Conservation (phyloP, 1,284 basidiomycete species). For the Trichosporon ovoides region DNA sequence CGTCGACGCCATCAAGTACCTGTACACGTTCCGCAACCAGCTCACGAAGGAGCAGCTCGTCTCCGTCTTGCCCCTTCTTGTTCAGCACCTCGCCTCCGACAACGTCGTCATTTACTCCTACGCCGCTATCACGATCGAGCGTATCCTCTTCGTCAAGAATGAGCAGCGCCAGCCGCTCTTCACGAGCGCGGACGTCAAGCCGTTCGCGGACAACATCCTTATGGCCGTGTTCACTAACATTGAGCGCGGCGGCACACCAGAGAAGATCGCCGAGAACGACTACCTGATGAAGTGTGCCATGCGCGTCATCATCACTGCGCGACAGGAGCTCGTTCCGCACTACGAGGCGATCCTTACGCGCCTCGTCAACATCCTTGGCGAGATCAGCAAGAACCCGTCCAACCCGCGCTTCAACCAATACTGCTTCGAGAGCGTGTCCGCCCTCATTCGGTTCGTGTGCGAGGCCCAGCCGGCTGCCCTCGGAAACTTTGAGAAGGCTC, state of each 20-base stretch:
- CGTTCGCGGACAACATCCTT: slow-evolving; percentile 70
- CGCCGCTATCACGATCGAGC: slow-evolving; percentile 67
- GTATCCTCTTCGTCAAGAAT: slow-evolving; percentile 80
- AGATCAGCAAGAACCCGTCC: slow-evolving; percentile 91
- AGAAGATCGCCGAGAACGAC: slow-evolving; percentile 96
- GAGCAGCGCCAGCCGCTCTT: slow-evolving; percentile 64
- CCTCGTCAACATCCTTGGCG: slow-evolving; percentile 73
- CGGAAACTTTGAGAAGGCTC: slow-evolving; percentile 67
- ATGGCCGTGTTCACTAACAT: slow-evolving; percentile 75
- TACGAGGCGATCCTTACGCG: slow-evolving; percentile 66
- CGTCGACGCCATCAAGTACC: slow-evolving; percentile 90
- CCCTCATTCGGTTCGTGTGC: slow-evolving; percentile 80
- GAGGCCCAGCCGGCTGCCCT: slow-evolving; percentile 63
- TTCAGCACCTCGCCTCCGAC: slow-evolving; percentile 72
- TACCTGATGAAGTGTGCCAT: slow-evolving; percentile 98
- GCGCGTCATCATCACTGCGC: slow-evolving; percentile 85
- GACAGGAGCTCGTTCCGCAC: slow-evolving; percentile 65
- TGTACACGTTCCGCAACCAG: slow-evolving; percentile 93
- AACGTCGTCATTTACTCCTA: slow-evolving; percentile 72
- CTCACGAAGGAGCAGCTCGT: slow-evolving; percentile 91
- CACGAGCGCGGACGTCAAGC: slow-evolving; percentile 75
- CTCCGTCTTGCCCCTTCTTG: slow-evolving; percentile 80
- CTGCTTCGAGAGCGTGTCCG: slow-evolving; percentile 91
- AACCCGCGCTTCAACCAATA: slow-evolving; percentile 98
- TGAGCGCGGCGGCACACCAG: slow-evolving; percentile 72